A percentile compares a stretch with the other conserved stretches of the same genome.
phyloP scores from a whole-genome alignment of 805 yeast species.

The Teunomyces lycoperdinae region DNA sequence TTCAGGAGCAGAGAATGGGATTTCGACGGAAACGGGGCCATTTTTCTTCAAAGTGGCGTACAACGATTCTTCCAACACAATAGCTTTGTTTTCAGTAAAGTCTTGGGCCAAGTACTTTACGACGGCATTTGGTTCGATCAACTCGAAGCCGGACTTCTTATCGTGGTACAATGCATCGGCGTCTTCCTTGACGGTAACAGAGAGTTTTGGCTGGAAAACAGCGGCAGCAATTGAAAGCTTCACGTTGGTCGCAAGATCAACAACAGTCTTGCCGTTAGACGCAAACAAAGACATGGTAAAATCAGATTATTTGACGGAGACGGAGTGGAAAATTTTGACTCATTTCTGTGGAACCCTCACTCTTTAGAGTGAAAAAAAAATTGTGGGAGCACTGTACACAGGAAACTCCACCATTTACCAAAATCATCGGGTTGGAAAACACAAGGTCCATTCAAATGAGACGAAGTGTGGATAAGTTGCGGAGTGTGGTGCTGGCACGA shows the following conservation, averaged over 20 bases:
- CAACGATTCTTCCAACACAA: constrained; percentile 38
- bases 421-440: too few species aligned
- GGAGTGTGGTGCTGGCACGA: constrained; percentile 1
- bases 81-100: constrained; percentile 33
- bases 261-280: constrained; percentile 9
- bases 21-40: constrained; percentile 18
- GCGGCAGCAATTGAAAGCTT: constrained; percentile 23
- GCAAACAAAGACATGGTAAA: constrained; percentile 6
- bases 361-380: too few species aligned
- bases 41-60: constrained; percentile 38
- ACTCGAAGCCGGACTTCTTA: constrained; percentile 40
- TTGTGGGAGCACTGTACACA: too few species aligned
- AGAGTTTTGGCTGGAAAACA: constrained; percentile 11
- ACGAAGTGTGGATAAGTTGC: background rate
- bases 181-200: constrained; percentile 20
- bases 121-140: constrained; percentile 67
- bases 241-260: constrained; percentile 22
- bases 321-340: constrained; percentile 1
- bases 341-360: background rate
- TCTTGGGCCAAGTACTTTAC: constrained; percentile 59
- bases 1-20: constrained; percentile 19
- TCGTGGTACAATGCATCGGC: constrained; percentile 29
- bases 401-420: background rate
- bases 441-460: background rate
- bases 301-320: background rate